phyloP scores from a whole-genome alignment of 768 basidiomycete species.

The Boletus insuetus region DNA sequence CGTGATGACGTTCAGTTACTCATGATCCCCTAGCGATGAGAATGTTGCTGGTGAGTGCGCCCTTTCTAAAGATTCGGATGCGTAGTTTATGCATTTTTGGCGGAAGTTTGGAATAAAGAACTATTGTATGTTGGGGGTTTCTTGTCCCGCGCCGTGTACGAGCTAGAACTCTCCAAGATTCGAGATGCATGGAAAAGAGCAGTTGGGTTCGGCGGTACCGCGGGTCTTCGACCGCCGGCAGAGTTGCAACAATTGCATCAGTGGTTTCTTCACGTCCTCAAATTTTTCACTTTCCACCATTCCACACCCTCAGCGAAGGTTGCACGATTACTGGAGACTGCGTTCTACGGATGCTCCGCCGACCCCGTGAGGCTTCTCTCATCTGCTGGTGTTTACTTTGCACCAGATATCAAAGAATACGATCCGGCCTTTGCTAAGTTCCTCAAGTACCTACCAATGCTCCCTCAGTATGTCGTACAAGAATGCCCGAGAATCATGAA shows the following conservation, averaged over 20 bases:
- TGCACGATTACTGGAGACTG: slow-evolving; percentile 58
- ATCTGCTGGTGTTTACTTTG: slow-evolving; percentile 63
- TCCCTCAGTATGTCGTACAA: slow-evolving; percentile 55
- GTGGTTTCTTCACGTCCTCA: slow-evolving; percentile 14
- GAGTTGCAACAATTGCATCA: neutral
- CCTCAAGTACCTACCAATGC: slow-evolving; percentile 67
- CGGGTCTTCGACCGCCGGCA: neutral
- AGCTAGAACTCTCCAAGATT: slow-evolving; percentile 67
- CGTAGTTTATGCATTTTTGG: neutral
- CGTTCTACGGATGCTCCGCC: slow-evolving; percentile 70
- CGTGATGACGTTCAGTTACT: neutral
- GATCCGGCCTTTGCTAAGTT: slow-evolving; percentile 67
- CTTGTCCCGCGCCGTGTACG: slow-evolving; percentile 78
- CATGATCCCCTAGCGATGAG: neutral
- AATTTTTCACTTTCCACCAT: slow-evolving; percentile 34
- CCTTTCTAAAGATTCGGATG: neutral
- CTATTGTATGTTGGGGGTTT: slow-evolving; percentile 82
- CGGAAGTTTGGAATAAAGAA: slow-evolving; percentile 83
- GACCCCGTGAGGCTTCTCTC: slow-evolving; percentile 49
- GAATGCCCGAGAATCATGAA: slow-evolving; percentile 57
- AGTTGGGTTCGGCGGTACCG: slow-evolving; percentile 15
- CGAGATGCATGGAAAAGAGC: slow-evolving; percentile 21
- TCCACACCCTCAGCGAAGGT: slow-evolving; percentile 76
- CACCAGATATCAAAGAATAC: slow-evolving; percentile 63
- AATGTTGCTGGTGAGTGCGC: neutral